Conservation (phyloP, 1,284 basidiomycete species). For the Exobasidium cylindrosporum region DNA sequence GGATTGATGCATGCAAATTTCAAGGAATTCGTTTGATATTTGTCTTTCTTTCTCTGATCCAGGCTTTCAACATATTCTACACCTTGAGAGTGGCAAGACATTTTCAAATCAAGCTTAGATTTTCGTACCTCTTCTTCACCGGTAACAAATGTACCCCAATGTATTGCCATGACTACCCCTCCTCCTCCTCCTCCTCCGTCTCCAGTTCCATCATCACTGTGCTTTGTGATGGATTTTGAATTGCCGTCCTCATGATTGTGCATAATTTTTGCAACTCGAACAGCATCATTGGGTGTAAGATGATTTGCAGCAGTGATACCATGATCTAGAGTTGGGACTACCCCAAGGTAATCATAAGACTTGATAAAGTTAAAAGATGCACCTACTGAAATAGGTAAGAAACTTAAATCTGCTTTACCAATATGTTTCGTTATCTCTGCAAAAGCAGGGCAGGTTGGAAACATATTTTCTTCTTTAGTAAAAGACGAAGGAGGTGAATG, state of each 20-base stretch:
- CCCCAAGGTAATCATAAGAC: conserved; percentile 39
- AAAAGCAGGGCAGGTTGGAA: conserved; percentile 47
- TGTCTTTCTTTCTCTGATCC: neutral
- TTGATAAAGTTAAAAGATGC: conserved; percentile 49
- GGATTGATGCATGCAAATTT: neutral
- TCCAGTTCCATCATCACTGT: neutral
- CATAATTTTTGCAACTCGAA: conserved; percentile 35
- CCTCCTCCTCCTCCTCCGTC: neutral
- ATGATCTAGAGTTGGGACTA: conserved; percentile 35
- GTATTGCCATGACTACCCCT: conserved; percentile 26
- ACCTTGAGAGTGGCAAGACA: conserved; percentile 13
- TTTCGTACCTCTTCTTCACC: conserved; percentile 18
- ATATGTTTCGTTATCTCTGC: conserved; percentile 30
- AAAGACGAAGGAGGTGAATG: conserved; percentile 20
- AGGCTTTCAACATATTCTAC: conserved; percentile 5
- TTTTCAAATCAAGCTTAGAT: conserved; percentile 12
- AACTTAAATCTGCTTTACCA: conserved; percentile 33
- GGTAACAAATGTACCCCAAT: conserved; percentile 37
- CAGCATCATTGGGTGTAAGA: conserved; percentile 47
- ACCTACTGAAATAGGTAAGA: conserved; percentile 51
- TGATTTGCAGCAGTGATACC: conserved; percentile 49
- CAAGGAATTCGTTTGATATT: neutral
- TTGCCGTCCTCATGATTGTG: neutral
- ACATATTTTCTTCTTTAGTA: conserved; percentile 17
- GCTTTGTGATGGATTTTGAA: too few relatives aligned